Conservation (phyloP, 2,329 filamentous ascomycete genomes). For the Plenodomus biglobosus region DNA sequence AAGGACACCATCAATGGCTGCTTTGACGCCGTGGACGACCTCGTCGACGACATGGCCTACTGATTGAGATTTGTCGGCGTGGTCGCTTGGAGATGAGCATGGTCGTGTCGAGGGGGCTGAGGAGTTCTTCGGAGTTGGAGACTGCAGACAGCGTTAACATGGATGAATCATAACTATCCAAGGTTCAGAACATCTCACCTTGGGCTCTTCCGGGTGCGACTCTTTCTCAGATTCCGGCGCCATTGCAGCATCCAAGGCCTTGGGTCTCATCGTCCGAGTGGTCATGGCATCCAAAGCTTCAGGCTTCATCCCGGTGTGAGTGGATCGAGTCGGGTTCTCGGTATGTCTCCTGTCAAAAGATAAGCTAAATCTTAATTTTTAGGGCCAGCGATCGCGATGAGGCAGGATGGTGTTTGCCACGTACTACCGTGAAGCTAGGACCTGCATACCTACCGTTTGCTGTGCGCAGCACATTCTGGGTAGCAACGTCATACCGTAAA, state of each 20-base stretch:
- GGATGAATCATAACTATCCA: not conserved
- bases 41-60: slow-evolving; percentile 20
- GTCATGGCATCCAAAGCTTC: slow-evolving; percentile 19
- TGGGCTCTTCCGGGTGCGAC: not conserved
- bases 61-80: slow-evolving; percentile 11
- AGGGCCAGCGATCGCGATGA: not conserved
- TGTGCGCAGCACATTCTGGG: not conserved
- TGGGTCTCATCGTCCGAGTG: not conserved
- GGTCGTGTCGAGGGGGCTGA: not conserved
- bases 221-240: not conserved
- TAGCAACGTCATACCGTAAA: slow-evolving; percentile 9
- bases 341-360: not conserved
- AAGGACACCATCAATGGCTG: slow-evolving; percentile 22
- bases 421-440: not conserved
- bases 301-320: slow-evolving; percentile 19
- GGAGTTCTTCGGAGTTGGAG: not conserved
- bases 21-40: slow-evolving; percentile 20
- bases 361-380: not conserved
- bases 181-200: too few species aligned
- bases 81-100: slow-evolving; percentile 7
- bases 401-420: not conserved
- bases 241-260: not conserved
- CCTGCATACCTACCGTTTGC: not conserved
- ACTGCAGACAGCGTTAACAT: not conserved
- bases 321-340: slow-evolving; percentile 12